Evolutionary conservation across 2,329 filamentous ascomycete genomes (phyloP), one percentile per base, ranked within the genome.

Genomic region (Fusarium sp.): DNA sequence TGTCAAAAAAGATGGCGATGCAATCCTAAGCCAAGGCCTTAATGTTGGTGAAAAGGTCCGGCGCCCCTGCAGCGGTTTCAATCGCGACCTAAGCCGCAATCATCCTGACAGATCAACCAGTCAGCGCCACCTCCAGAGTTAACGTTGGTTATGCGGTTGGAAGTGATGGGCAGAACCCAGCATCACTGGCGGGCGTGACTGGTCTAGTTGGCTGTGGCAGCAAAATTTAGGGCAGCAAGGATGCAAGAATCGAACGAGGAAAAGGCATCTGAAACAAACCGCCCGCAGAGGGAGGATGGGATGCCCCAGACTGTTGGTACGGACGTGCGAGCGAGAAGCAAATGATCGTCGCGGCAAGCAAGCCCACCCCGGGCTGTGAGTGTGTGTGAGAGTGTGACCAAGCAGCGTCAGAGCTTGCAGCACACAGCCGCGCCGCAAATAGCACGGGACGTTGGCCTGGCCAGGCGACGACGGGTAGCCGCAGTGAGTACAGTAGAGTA

Each of bases 161-260:
- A 35, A 30, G 23, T 57, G 50, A 35, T 45, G 45, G 35, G 48
- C 52, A 23, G 35, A 23, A 32, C 37, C 18, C 50, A 64, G 61
- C 61, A 50, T 64, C 30, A 39, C 20, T 32, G 23, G 8, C 23
- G 48, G 37, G 20, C 39, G 54, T 32, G 67, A 61, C 27, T 61
- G 58, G 39, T 14, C 27, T 16, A 43, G 43, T 27, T 50, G 62
- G 62, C 50, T 20, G 20, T 32, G 65, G 35, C 52, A 59, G 72
- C 64, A 74, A 69, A 27, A 75, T 60, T 75, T 70, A 74, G 58
- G 57, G 52, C 41, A 61, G 43, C 37, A 54, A 69, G 67, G 67
- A 79, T 79, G 77, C 76, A 79, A 77, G 61, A 78, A 79, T 79
- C 77, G 77, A 78, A 79, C 76, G 74, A 79, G 73, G 58, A 63